Evolutionary conservation across 768 basidiomycete genomes (phyloP).

Genomic region (Lactarius tabidus): DNA sequence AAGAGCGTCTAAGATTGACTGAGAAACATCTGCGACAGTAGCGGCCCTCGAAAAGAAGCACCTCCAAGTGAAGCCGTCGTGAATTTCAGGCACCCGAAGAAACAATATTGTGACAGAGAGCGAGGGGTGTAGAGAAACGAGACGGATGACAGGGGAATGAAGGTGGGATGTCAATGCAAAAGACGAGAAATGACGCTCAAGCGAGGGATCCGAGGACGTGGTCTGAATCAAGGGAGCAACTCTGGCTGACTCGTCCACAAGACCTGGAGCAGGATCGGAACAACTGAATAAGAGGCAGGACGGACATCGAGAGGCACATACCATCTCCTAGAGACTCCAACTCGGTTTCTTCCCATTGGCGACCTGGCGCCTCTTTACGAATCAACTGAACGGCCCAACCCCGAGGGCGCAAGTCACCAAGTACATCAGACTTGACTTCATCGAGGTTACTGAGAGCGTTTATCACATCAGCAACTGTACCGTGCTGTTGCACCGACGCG

Average conservation of each 20-base stretch:
- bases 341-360: constrained; percentile 69
- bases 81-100: constrained; percentile 69
- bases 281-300: not conserved
- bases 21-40: constrained; percentile 53
- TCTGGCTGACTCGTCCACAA: constrained; percentile 41
- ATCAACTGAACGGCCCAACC: constrained; percentile 71
- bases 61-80: constrained; percentile 66
- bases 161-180: constrained; percentile 67
- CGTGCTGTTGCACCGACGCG: constrained; percentile 50
- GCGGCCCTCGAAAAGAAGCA: constrained; percentile 57
- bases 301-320: constrained; percentile 31
- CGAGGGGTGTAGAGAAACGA: constrained; percentile 65
- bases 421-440: constrained; percentile 49
- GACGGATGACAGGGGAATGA: constrained; percentile 59
- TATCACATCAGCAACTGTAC: constrained; percentile 58
- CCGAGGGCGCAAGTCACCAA: constrained; percentile 52
- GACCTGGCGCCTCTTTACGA: constrained; percentile 52
- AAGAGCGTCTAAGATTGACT: constrained; percentile 53
- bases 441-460: constrained; percentile 44
- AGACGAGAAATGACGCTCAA: constrained; percentile 58
- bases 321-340: constrained; percentile 62
- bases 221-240: constrained; percentile 53
- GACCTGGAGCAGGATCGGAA: constrained; percentile 39
- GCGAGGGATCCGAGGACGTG: constrained; percentile 33
- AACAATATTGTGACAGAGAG: constrained; percentile 54